Evolutionary conservation across 2,329 filamentous ascomycete genomes (phyloP), one percentile per base, ranked within the genome.

Genomic region (Lachnellula suecica): DNA sequence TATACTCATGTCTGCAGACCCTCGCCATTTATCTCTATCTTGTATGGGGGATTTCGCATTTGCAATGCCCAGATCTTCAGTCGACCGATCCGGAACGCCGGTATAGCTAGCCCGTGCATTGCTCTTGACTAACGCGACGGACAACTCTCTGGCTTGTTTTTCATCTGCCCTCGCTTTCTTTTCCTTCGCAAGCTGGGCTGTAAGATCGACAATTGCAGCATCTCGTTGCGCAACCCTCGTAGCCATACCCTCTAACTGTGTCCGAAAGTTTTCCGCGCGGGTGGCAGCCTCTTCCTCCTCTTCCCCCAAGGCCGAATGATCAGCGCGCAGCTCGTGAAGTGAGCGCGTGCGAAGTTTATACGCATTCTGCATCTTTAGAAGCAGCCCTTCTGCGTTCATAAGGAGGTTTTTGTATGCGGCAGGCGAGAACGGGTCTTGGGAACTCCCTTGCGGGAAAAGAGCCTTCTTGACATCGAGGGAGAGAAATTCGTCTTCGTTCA

Each of bases 361-460:
- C 25, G 82, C 83, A 10, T 68, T 69, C 60, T 86, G 84, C 58
- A 85, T 78, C 63, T 73, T 78, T 20, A 70, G 71, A 22, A 87
- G 65, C 4, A 85, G 68, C 4, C 79, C 78, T 4, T 72, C 70
- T 2, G 84, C 83, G 51, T 81, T 83, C 57, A 71, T 68, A 52
- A 82, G 79, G n/a, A 85, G 72, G 63, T 82, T 84, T 64, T 82
- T 83, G 68, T 78, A 86, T 9, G 79, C 77, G 0, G 79, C 74
- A 0, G 82, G 81, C 1, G 82, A 83, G 65, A 83, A 82, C 1
- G 77, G 63, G 37, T 82, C 77, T 34, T 72, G 67, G 11, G 76
- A 71, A 0, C 70, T 61, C 2, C 71, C 70, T 1, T 67, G 57
- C 0, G 81, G 79, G 54, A 79, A 83, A 11, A 86, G 73, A 0